Evolutionary conservation across 306 rosid species (phyloP).

Genomic region (Gastrolobium villosum): DNA sequence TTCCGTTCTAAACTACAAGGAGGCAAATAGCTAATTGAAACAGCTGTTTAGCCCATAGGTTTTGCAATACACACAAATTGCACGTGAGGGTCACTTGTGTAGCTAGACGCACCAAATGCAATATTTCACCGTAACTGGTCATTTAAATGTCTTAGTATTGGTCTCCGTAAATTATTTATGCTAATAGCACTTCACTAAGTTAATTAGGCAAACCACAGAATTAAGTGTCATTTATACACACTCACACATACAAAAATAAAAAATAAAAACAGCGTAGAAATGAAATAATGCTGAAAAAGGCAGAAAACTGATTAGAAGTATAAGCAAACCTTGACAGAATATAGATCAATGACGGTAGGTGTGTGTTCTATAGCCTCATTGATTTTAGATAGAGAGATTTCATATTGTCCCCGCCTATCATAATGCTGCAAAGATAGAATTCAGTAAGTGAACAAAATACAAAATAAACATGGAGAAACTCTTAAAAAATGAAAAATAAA

Average conservation of each 20-base stretch:
- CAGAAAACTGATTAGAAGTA: conserved; percentile 9
- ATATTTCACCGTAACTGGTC: not conserved
- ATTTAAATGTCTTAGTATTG: not conserved
- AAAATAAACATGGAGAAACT: not conserved
- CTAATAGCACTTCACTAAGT: conserved; percentile 19
- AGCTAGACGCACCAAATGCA: not conserved
- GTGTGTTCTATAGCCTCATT: conserved; percentile 93
- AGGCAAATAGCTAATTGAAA: not conserved
- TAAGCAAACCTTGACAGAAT: conserved; percentile 84
- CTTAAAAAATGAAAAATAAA: conserved; percentile 4
- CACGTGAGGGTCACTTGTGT: not conserved
- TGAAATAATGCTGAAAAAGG: conserved; percentile 32
- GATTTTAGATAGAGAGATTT: conserved; percentile 81
- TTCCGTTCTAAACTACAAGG: conserved; percentile 20
- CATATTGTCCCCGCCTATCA: conserved; percentile 88
- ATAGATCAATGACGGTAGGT: conserved; percentile 97
- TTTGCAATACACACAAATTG: not conserved
- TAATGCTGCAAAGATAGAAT: conserved; percentile 80
- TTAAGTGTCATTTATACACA: conserved; percentile 14
- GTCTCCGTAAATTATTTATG: not conserved
- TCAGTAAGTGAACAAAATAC: not conserved
- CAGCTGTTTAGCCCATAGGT: not conserved
- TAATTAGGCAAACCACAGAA: conserved; percentile 22
- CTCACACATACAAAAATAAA: not conserved
- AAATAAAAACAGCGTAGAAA: conserved; percentile 29